A percentile compares a stretch with the other conserved stretches of the same genome.
Conservation (phyloP, 768 basidiomycete genomes). For the Podaxis sp. region DNA sequence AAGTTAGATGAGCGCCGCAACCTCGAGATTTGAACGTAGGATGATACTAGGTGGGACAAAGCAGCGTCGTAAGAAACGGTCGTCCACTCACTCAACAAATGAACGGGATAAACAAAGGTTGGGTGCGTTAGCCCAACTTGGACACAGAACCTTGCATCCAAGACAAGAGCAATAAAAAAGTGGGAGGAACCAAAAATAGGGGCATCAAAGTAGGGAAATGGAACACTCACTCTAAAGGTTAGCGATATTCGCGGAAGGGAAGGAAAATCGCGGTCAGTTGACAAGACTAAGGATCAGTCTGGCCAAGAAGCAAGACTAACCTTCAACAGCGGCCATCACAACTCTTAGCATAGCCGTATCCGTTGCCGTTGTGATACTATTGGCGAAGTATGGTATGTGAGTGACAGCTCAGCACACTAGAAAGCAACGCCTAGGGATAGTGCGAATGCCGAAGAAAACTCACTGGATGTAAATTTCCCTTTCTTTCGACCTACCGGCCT, state of each 20-base stretch:
- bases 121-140: neutral
- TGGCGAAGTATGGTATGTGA: conserved; percentile 11
- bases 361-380: conserved; percentile 84
- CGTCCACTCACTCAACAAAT: conserved; percentile 15
- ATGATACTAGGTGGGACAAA: conserved; percentile 54
- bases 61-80: conserved; percentile 31
- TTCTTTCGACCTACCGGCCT: conserved; percentile 80
- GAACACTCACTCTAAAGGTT: conserved; percentile 14
- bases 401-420: conserved; percentile 1
- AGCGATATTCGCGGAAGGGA: conserved; percentile 21
- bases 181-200: conserved; percentile 22
- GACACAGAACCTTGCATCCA: neutral
- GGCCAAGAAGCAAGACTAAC: conserved; percentile 41
- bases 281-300: conserved; percentile 5
- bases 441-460: conserved; percentile 31
- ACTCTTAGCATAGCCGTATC: conserved; percentile 87
- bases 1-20: conserved; percentile 62
- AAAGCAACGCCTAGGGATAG: neutral
- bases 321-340: conserved; percentile 96
- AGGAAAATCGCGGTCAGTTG: conserved; percentile 48
- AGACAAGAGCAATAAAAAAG: conserved; percentile 18
- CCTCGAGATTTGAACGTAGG: conserved; percentile 63
- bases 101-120: neutral
- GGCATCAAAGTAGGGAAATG: conserved; percentile 21
- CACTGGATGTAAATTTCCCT: conserved; percentile 94